Percentiles rank a stretch among this genome's conserved stretches.
These are phyloP conservation scores for Plenodomus biglobosus DNA, from an alignment of 2,329 filamentous ascomycete genomes.

Conservation along the genomic window DNA sequence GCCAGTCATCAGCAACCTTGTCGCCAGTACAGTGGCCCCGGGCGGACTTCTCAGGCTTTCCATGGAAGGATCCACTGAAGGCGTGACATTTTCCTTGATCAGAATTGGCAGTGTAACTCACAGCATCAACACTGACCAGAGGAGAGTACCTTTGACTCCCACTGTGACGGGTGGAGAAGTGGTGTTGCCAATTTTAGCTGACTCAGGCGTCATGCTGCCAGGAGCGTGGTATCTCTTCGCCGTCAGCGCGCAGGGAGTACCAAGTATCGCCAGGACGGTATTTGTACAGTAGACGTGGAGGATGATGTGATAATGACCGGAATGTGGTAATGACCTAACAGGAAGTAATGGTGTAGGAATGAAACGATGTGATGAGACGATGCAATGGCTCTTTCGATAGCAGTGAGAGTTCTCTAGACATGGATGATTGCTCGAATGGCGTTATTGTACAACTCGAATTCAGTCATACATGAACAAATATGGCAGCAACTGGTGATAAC, in stretches of 20 bases:
- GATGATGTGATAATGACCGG: neutral
- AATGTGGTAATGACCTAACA: neutral
- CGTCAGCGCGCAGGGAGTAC: conserved; percentile 16
- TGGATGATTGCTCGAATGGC: neutral
- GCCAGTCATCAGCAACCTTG: conserved; percentile 15
- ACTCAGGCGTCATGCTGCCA: conserved; percentile 15
- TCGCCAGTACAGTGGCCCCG: conserved; percentile 3
- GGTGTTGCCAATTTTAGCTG: conserved; percentile 11
- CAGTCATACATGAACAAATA: neutral
- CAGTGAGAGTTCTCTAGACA: neutral
- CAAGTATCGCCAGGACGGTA: conserved; percentile 19
- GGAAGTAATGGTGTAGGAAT: neutral
- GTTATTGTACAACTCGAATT: neutral
- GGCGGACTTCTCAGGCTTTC: conserved; percentile 17
- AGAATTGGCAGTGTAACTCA: conserved; percentile 28
- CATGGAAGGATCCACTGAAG: conserved; percentile 10
- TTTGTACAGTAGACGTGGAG: conserved; percentile 4
- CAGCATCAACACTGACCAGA: conserved; percentile 25
- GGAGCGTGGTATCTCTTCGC: conserved; percentile 25
- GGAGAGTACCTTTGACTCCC: conserved; percentile 16
- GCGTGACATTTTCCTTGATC: conserved; percentile 15
- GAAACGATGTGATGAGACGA: neutral
- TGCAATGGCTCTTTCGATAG: neutral
- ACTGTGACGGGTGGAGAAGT: conserved; percentile 4
- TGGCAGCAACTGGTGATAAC: neutral